Evolutionary conservation across 805 yeast species (phyloP), one percentile per base, ranked within the genome.

Genomic region (Ogataea allantospora): DNA sequence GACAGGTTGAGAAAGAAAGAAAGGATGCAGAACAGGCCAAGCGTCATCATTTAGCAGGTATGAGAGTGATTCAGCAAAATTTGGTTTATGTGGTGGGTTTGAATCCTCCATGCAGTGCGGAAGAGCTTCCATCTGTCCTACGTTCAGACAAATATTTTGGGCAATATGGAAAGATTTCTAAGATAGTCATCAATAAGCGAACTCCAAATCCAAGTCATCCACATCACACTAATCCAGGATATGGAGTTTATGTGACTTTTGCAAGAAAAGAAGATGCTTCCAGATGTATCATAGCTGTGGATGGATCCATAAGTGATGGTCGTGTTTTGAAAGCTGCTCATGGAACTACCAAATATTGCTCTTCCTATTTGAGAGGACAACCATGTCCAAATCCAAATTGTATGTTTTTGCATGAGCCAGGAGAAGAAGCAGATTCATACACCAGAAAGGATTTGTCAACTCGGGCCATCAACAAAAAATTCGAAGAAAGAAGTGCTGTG

Each of bases 341-440:
- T 62, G 99, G 99, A 58, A 93, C 99, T 4, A 93, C 99, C 9
- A 93, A 93, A 63, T 93, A 93, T 67, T 93, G 99, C 62, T 87
- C 96, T n/a, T 83, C 95, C 3, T 93, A 93, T 58, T 68, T 93
- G 47, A 75, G 97, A 51, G 97, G 96, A 24, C 95, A 87, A 60
- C 83, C 93, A 7, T 93, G 99, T 66, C 99, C 96, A 43, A 93
- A 93, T 64, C 98, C 98, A 46, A 88, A 88, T 57, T 93, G 99
- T 73, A 93, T 93, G 99, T 93, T 93, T 56, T 72, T 93, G 54
- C 99, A 93, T 62, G 99, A 93, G 64, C 99, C 99, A 6, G 99
- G 99, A 42, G 99, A 93, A 68, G 99, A 93, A 62, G 98, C 98
- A 2, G 99, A 93, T 55, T 84, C 95, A 8, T 91, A 86, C 65